phyloP scores from a whole-genome alignment of 176 grass and related monocot genomes.

The barley (Hordeum vulgare) region DNA sequence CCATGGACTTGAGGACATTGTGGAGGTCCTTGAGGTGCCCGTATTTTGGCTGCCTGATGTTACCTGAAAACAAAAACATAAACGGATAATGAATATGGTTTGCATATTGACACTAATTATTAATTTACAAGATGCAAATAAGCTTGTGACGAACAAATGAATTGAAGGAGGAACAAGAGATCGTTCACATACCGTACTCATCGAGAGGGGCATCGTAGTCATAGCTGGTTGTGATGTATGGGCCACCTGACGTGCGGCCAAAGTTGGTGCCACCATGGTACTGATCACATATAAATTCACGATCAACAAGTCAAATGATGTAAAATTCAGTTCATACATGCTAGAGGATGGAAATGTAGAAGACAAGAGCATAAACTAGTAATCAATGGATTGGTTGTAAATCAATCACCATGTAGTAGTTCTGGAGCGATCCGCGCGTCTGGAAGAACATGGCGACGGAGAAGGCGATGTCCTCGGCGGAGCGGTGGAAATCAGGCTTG shows the following conservation, averaged over 20 bases:
- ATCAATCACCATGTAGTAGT: constrained; percentile 69
- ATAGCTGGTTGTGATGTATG: constrained; percentile 76
- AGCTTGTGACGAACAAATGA: too few relatives aligned
- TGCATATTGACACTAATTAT: too few relatives aligned
- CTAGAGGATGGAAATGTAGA: background rate
- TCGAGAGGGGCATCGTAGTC: constrained; percentile 91
- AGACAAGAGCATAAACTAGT: background rate
- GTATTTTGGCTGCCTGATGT: background rate
- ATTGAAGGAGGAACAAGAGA: too few relatives aligned
- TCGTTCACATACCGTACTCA: constrained; percentile 52
- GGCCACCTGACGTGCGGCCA: constrained; percentile 64
- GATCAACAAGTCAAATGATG: background rate
- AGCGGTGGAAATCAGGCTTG: constrained; percentile 53
- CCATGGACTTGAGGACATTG: background rate
- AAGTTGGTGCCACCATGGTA: constrained; percentile 94
- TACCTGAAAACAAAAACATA: background rate
- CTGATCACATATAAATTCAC: constrained; percentile 14
- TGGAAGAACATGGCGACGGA: constrained; percentile 82
- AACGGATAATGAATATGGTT: background rate
- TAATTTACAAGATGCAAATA: too few relatives aligned
- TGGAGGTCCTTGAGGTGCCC: background rate
- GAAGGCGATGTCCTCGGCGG: constrained; percentile 60
- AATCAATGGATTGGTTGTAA: background rate
- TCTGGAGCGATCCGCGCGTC: constrained; percentile 51
- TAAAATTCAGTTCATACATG: background rate